Evolutionary conservation across 2,329 filamentous ascomycete genomes (phyloP).

Genomic region (Xylaria digitata): DNA sequence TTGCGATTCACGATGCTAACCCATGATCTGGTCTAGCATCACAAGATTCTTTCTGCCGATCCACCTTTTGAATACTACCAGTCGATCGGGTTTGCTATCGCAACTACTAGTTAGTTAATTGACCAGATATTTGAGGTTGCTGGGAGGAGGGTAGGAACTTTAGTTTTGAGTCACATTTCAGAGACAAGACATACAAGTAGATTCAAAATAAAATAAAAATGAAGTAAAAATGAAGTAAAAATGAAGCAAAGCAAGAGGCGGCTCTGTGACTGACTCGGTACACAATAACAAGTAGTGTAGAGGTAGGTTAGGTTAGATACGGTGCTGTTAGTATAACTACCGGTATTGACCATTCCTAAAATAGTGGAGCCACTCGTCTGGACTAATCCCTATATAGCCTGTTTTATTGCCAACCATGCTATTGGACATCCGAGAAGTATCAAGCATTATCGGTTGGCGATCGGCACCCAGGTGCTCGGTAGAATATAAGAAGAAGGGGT

Average conservation of each 20-base stretch:
- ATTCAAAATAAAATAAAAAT: background rate
- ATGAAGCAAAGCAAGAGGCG: background rate
- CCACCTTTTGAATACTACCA: background rate
- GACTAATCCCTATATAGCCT: constrained; percentile 4
- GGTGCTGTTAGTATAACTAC: background rate
- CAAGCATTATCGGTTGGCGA: too few relatives aligned
- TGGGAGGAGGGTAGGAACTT: background rate
- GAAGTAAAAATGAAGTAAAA: background rate
- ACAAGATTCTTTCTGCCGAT: constrained; percentile 2
- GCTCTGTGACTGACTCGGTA: background rate
- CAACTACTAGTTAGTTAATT: background rate
- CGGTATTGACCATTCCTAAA: constrained; percentile 26
- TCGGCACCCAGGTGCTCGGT: background rate
- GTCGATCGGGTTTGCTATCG: background rate
- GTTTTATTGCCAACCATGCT: background rate
- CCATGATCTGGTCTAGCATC: constrained; percentile 29
- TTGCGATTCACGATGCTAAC: constrained; percentile 18
- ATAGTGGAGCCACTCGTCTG: background rate
- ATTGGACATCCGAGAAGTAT: too few relatives aligned
- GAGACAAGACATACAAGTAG: background rate
- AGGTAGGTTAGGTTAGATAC: too few relatives aligned
- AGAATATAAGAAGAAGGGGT: background rate
- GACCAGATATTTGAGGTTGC: background rate
- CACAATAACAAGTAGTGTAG: too few relatives aligned
- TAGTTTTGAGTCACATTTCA: background rate